Evolutionary conservation across 1,284 basidiomycete genomes (phyloP), one percentile per base, ranked within the genome.

Genomic region (Volvariella volvacea): DNA sequence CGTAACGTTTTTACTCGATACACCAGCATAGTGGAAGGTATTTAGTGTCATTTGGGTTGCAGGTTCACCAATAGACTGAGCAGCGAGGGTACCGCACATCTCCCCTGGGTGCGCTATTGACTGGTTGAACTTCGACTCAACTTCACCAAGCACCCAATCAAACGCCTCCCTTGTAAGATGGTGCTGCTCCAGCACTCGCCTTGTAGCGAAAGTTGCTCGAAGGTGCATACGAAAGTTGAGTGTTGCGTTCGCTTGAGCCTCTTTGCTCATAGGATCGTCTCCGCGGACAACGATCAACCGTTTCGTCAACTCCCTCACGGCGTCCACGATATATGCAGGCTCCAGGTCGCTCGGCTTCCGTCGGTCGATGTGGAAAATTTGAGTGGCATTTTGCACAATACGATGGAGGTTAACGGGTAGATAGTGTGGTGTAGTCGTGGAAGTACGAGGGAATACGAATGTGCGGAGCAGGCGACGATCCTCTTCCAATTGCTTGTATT

Each of bases 11-110:
- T 97, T 97, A 61, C 87, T 90, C 20, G 94, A 94, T 21, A 98
- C 94, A 87, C 94, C 94, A 52, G 94, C 94, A 63, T 96, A 97
- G 69, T 98, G 94, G 87, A 97, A 97, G 0, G 93, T 97, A 64
- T 97, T 90, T 47, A 97, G 66, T 9, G 93, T 97, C 94, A 97
- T 97, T 69, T 98, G 94, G 1, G 96, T 99, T 2, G 96, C 96
- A 0, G 96, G 96, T 73, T 99, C 96, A 66, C 96, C 96, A 52
- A 99, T 99, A 3, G 93, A 97, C 67, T 99, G 96, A 0, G 96
- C 96, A 30, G 96, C 89, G 12, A 99, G 78, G 0, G 93, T 98
- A 39, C 96, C 96, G 55, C 96, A 99, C 96, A 99, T 99, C 68
- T 99, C 96, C 42, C 95, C 94, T 0, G 96, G 91, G 58, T 95